Percentiles rank a stretch among this genome's conserved stretches.
phyloP scores from a whole-genome alignment of 202 grass and related monocot genomes.

The Setaria viridis region DNA sequence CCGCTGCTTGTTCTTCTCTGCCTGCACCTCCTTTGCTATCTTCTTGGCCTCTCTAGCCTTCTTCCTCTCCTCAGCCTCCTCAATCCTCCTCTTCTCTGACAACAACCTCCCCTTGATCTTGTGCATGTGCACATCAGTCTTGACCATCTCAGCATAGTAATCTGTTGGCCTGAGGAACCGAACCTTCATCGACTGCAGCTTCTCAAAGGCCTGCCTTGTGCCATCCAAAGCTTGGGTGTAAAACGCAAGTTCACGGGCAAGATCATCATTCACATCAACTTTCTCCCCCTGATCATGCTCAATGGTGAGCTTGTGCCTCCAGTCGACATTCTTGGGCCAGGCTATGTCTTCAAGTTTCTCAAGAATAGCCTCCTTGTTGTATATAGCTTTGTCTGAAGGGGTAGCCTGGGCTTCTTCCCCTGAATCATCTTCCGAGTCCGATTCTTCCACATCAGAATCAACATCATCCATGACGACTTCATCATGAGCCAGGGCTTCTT shows the following conservation, averaged over 20 bases:
- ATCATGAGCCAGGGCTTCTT: slow-evolving; percentile 43
- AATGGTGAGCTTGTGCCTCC: slow-evolving; percentile 82
- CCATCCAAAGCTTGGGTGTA: slow-evolving; percentile 92
- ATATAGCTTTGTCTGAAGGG: slow-evolving; percentile 73
- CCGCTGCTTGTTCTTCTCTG: slow-evolving; percentile 76
- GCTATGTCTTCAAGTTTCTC: slow-evolving; percentile 85
- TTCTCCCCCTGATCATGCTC: slow-evolving; percentile 65
- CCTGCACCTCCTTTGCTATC: slow-evolving; percentile 81
- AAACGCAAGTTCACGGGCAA: slow-evolving; percentile 80
- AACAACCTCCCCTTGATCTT: slow-evolving; percentile 86
- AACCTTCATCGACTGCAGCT: slow-evolving; percentile 65
- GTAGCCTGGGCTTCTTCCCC: slow-evolving; percentile 56
- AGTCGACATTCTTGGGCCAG: slow-evolving; percentile 77
- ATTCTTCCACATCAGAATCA: slow-evolving; percentile 51
- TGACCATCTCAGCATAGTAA: slow-evolving; percentile 97
- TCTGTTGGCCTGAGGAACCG: slow-evolving; percentile 81
- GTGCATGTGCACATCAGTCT: slow-evolving; percentile 88
- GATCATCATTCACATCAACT: slow-evolving; percentile 83
- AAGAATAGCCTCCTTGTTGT: slow-evolving; percentile 74
- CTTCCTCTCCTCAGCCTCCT: slow-evolving; percentile 87
- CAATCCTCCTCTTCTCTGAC: slow-evolving; percentile 86
- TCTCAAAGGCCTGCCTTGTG: slow-evolving; percentile 68
- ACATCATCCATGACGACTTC: slow-evolving; percentile 39
- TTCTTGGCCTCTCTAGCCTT: slow-evolving; percentile 83
- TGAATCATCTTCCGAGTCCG: slow-evolving; percentile 58